These are phyloP conservation scores for Neonectria neomacrospora DNA, from an alignment of 2,329 filamentous ascomycete genomes.

Conservation along the genomic window DNA sequence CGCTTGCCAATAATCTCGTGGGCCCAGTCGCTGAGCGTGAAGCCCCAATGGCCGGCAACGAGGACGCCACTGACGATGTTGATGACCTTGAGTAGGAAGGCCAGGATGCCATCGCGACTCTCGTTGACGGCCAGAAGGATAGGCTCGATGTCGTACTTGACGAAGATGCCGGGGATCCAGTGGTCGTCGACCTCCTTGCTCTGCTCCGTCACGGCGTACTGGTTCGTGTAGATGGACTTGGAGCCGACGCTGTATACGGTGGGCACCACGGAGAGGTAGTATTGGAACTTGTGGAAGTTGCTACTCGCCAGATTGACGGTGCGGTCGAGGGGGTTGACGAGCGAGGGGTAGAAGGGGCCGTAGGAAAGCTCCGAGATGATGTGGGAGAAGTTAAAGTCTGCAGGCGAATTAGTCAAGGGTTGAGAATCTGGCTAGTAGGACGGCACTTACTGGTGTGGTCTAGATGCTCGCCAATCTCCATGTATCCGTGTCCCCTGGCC, in stretches of 20 bases:
- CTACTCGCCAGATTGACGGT: constrained; percentile 80
- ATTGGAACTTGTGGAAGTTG: constrained; percentile 97
- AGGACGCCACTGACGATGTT: constrained; percentile 92
- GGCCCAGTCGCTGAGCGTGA: constrained; percentile 83
- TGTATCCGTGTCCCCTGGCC: constrained; percentile 93
- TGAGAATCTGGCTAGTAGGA: too few species aligned
- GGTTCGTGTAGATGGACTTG: constrained; percentile 87
- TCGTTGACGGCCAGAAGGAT: constrained; percentile 89
- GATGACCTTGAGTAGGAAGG: constrained; percentile 82
- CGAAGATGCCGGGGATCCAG: constrained; percentile 87
- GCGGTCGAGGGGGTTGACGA: constrained; percentile 93
- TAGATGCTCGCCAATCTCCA: constrained; percentile 79
- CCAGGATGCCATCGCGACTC: constrained; percentile 78
- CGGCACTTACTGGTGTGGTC: constrained; percentile 77
- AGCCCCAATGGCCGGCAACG: constrained; percentile 94
- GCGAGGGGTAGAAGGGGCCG: constrained; percentile 93
- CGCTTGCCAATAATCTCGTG: constrained; percentile 64
- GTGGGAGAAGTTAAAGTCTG: constrained; percentile 97
- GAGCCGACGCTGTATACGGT: constrained; percentile 83
- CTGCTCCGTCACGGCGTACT: constrained; percentile 97
- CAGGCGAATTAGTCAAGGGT: constrained; percentile 33
- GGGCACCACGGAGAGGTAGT: constrained; percentile 94
- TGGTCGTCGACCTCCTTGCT: constrained; percentile 75
- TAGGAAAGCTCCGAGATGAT: constrained; percentile 96
- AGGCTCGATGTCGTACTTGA: constrained; percentile 99